Evolutionary conservation across 768 basidiomycete species (phyloP).

Genomic region (Melanogaster broomeanus): DNA sequence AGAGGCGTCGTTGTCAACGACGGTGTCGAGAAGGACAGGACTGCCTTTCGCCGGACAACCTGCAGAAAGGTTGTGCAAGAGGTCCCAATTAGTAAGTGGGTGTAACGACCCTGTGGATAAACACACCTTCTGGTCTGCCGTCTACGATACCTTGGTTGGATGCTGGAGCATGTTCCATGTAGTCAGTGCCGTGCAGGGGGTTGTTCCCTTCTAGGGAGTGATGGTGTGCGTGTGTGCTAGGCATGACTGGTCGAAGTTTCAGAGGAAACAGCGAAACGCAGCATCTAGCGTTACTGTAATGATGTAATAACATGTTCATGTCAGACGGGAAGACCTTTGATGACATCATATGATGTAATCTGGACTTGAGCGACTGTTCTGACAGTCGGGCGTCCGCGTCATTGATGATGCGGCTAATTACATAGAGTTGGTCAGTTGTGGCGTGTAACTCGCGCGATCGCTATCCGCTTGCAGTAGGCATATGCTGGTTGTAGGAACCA

Average conservation of each 20-base stretch:
- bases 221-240: slow-evolving; percentile 10
- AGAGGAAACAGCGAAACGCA: not conserved
- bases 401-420: too few species aligned
- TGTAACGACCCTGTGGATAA: not conserved
- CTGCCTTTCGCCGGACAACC: slow-evolving; percentile 15
- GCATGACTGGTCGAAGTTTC: slow-evolving; percentile 3
- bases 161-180: slow-evolving; percentile 8
- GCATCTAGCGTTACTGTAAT: too few species aligned
- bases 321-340: too few species aligned
- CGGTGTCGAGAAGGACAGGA: slow-evolving; percentile 26
- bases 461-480: too few species aligned
- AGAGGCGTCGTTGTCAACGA: slow-evolving; percentile 34
- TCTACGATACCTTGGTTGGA: slow-evolving; percentile 22
- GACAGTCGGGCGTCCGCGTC: too few species aligned
- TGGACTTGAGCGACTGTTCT: too few species aligned
- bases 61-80: too few species aligned
- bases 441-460: too few species aligned
- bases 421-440: too few species aligned
- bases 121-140: slow-evolving; percentile 17
- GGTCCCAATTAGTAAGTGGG: too few species aligned
- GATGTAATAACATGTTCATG: too few species aligned
- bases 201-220: slow-evolving; percentile 24
- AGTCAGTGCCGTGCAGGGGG: slow-evolving; percentile 13
- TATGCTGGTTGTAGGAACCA: too few species aligned
- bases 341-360: slow-evolving; percentile 20